A percentile compares a stretch with the other conserved stretches of the same genome.
These are phyloP conservation scores for Talaromyces sp. DNA, from an alignment of 2,329 filamentous ascomycete species.

Conservation along the genomic window DNA sequence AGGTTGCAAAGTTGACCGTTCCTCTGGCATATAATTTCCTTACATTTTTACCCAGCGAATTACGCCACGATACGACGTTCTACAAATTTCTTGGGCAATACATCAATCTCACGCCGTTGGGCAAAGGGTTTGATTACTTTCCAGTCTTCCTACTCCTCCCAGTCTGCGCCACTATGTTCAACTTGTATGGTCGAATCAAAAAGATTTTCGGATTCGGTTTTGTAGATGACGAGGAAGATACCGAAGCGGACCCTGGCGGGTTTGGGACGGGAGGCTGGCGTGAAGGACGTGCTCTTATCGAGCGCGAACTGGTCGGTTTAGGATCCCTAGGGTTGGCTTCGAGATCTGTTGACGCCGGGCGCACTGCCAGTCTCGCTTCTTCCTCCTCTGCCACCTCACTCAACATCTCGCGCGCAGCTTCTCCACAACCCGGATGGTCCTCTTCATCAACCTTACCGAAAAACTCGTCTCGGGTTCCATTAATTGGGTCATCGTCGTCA, in stretches of 20 bases:
- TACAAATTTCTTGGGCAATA: conserved; percentile 79
- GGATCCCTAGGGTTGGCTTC: conserved; percentile 45
- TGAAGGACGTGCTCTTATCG: conserved; percentile 85
- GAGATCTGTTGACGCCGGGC: conserved; percentile 30
- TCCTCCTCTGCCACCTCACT: conserved; percentile 13
- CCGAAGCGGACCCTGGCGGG: conserved; percentile 56
- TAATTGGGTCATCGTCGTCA: conserved; percentile 12
- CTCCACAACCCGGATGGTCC: conserved; percentile 29
- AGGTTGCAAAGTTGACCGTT: conserved; percentile 88
- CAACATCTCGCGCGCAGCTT: conserved; percentile 15
- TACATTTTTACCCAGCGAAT: conserved; percentile 71
- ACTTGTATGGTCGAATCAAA: conserved; percentile 78
- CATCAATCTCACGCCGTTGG: conserved; percentile 78
- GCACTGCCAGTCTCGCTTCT: conserved; percentile 20
- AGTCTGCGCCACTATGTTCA: conserved; percentile 80
- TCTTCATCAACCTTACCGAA: conserved; percentile 7
- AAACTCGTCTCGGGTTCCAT: conserved; percentile 9
- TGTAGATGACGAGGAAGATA: conserved; percentile 65
- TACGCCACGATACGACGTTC: conserved; percentile 77
- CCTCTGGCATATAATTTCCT: conserved; percentile 95
- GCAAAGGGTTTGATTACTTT: conserved; percentile 82
- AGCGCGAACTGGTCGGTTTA: conserved; percentile 71
- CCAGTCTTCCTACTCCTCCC: conserved; percentile 84
- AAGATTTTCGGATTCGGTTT: conserved; percentile 75
- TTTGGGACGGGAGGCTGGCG: conserved; percentile 83